Evolutionary conservation across 495 filamentous ascomycete species (phyloP), one percentile per base, ranked within the genome.

Genomic region (Lasiosphaeriaceae sp.): DNA sequence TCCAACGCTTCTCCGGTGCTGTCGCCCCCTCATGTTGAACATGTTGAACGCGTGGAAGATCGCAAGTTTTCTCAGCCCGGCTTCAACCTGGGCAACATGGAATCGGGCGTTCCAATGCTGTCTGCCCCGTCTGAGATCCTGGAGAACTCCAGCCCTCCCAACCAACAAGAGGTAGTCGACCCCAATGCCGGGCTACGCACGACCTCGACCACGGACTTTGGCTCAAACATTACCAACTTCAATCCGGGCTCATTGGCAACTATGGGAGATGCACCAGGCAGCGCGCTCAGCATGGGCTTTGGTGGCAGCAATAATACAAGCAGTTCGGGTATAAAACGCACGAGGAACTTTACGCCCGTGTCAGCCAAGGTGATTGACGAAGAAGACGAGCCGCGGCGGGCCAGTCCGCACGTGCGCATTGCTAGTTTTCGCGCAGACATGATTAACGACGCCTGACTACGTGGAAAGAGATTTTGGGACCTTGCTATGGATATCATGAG

Each of bases 291-390:
- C 34, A 20, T 51, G 43, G 37, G 51, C 17, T 16, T 20, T 17
- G 60, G 58, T 50, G 29, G 41, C 26, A 31, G 9, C 26, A 31
- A 9, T 9, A 31, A 31, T 9, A 31, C 26, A 1, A 54, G 46
- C 1, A 48, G 26, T 35, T 19, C 52, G 20, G 56, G 59, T 22
- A 47, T 57, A 24, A 81, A 78, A 58, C 69, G 79, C 17, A 61
- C 66, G 47, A 63, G 73, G 17, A 69, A 72, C 24, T 78, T 80
- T 31, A 78, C 79, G 2, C 74, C 77, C 19, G 66, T 68, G 3
- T 67, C 76, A 8, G 65, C 66, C 19, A 78, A 72, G 55, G 70
- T 60, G 11, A 70, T 77, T 23, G 73, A 73, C 20, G 67, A 73
- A 24, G 68, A 72, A 39, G 68, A 71, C 24, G 71, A 78, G 45